Base-by-base conservation (phyloP, 2,329 filamentous ascomycete species). In the Aspergillus sp. region DNA sequence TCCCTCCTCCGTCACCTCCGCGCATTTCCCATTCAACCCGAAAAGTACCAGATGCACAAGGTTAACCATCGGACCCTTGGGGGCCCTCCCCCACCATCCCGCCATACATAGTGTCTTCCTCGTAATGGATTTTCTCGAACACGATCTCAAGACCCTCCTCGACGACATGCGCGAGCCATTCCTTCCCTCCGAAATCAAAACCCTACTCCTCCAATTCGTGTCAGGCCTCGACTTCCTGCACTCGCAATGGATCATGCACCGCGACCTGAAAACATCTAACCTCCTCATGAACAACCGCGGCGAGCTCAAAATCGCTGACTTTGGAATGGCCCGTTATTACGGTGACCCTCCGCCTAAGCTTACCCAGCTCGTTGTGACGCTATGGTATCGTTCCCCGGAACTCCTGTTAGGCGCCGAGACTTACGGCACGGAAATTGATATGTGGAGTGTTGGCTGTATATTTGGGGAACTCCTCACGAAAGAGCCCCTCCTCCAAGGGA, bases 361-460 rank as follows among this genome's bases (percentile, higher is more conserved):
- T 59, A 98, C 95, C 2, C 90, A 93, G 71, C 85, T 98, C 47
- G 95, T 99, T 61, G 93, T 98, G 17, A 99, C 95, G 6, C 84
- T 99, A 6, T 99, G 95, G 95, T 99, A 99, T 74, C 90, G 95
- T 56, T 84, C 90, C 0, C 95, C 95, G 0, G 95, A 98, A 76
- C 84, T 98, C 11, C 83, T 99, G 2, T 86, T 98, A 3, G 95
- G 95, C 6, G 81, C 90, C 0, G 84, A 84, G 37, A 83, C 82
- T 15, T 99, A 99, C 77, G 87, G 84, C 58, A 78, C 82, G 1
- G 85, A 90, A 60, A 82, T 98, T 66, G 95, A 98, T 76, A 90
- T 98, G 83, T 99, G 95, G 95, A 96, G 90, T 75, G 80, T 98
- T 3, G 95, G 95, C 12, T 98, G 95, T 77, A 92, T 99, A 69